Percentiles rank a stretch among this genome's conserved stretches.
Conservation (phyloP, 257 asterid species). For the Nyctanthes arbortristis region DNA sequence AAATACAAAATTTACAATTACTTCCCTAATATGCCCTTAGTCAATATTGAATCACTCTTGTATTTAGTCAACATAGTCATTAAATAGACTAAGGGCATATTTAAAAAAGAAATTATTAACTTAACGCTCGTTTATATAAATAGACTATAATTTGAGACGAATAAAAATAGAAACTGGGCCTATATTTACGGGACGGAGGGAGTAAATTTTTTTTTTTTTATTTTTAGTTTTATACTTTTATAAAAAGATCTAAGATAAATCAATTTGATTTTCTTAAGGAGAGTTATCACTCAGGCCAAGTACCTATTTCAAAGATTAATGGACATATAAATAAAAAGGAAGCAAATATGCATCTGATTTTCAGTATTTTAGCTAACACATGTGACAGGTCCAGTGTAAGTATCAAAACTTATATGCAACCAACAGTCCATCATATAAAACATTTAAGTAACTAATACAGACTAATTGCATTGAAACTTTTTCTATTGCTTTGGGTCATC, state of each 20-base stretch:
- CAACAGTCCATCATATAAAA: background rate
- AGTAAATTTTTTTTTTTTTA: too few species aligned
- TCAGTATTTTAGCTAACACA: background rate
- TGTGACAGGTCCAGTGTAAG: background rate
- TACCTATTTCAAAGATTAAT: background rate
- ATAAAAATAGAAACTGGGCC: too few species aligned
- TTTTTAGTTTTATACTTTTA: too few species aligned
- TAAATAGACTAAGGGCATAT: too few species aligned
- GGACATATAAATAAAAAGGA: background rate
- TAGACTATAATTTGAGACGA: too few species aligned
- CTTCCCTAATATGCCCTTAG: too few species aligned
- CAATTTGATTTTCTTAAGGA: background rate
- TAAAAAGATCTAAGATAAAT: background rate
- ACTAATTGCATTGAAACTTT: background rate
- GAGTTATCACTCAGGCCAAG: background rate
- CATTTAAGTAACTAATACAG: background rate
- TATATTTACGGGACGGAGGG: too few species aligned
- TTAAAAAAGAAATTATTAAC: too few species aligned
- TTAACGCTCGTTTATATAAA: too few species aligned
- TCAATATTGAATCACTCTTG: too few species aligned
- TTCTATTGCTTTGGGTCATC: background rate
- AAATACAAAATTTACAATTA: too few species aligned
- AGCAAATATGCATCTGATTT: background rate
- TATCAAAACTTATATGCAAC: background rate
- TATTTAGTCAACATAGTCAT: too few species aligned